Evolutionary conservation across 2,329 filamentous ascomycete species (phyloP), one percentile per base, ranked within the genome.

Genomic region (Conoideocrella luteorostrata): DNA sequence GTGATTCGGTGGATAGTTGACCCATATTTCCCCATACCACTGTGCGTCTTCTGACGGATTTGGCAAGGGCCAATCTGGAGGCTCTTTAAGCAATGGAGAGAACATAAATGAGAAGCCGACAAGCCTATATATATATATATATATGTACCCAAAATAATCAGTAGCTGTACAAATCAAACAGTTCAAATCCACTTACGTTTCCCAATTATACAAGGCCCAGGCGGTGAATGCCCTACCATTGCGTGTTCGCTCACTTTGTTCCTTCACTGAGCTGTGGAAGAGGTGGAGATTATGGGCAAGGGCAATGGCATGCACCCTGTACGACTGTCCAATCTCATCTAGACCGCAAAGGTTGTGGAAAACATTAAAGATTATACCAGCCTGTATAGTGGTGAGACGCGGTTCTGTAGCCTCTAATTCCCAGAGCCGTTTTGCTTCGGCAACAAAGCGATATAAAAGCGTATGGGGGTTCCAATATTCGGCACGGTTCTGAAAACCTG

Each of bases 391-490:
- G 0, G 64, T 65, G 6, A 70, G 47, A 4, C 50, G 50, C 0
- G 53, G 46, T 4, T 51, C 42, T 6, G 45, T 47, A 28, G 54
- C 47, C 37, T 67, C 60, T 0, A 65, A 41, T 15, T 69, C 63
- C 61, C 65, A 65, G 3, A 69, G 46, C 2, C 65, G 58, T 23
- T 60, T 63, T 0, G 65, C 64, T 49, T 70, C 66, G 0, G 63
- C 60, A 4, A 63, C 44, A 17, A 70, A 69, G 2, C 57, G 56
- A 22, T 67, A 68, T 0, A 46, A 35, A 1, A 66, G 49, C 2
- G 52, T 66, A 1, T 55, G 24, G 1, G 64, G 62, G 13, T 60
- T 61, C 64, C 65, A 68, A 38, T 61, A 64, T 32, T 66, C 53
- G 3, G 56, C 55, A 0, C 65, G 62, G 2, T 59, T 48, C 1